Base-by-base conservation (phyloP, 1,284 basidiomycete genomes). In the Marasmius tenuissimus region DNA sequence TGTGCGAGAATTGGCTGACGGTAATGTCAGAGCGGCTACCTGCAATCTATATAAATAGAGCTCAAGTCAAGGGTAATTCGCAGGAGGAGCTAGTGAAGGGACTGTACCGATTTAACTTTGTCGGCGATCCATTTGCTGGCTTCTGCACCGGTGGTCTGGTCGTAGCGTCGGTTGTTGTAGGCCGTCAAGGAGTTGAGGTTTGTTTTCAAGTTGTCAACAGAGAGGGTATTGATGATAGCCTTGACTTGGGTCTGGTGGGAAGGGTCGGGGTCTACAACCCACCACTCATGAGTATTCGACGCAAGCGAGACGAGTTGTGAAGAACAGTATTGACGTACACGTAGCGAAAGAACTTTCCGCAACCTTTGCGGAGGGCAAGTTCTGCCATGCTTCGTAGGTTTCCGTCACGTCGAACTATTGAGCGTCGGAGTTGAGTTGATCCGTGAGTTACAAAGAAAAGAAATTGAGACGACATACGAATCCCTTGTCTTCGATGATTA, bases 121-220 rank as follows among this genome's bases (percentile, higher is more conserved):
- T 39, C 38, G 42, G 58, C 14, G 35, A 61, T 37, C 60, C 60
- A 61, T 6, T 61, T 34, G 27, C 33, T 61, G n/a, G 59, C 59
- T n/a, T 60, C 20, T 35, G 45, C 18, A 20, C 62, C 62, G 9
- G 62, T 63, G 11, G 59, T 18, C 1, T 53, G 35, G 27, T 47
- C 40, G 54, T 63, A 63, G 48, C 61, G 61, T 33, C 62, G 62
- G 27, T 53, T 63, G 45, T 61, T 56, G 62, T 61, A 63, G 10
- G 42, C 45, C 33, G 58, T 61, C n/a, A 63, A 54, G 3, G 27
- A 20, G 37, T 22, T 39, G 33, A 63, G 59, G 22, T 54, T 48
- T 2, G 10, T 20, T 37, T 45, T 34, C 59, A 63, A 57, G 22
- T 60, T 57, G 27, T 12, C 33, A 14, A 57, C 50, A 12, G 59